A percentile compares a stretch with the other conserved stretches of the same genome.
Conservation (phyloP, 768 basidiomycete species). For the Heimioporus sp. region DNA sequence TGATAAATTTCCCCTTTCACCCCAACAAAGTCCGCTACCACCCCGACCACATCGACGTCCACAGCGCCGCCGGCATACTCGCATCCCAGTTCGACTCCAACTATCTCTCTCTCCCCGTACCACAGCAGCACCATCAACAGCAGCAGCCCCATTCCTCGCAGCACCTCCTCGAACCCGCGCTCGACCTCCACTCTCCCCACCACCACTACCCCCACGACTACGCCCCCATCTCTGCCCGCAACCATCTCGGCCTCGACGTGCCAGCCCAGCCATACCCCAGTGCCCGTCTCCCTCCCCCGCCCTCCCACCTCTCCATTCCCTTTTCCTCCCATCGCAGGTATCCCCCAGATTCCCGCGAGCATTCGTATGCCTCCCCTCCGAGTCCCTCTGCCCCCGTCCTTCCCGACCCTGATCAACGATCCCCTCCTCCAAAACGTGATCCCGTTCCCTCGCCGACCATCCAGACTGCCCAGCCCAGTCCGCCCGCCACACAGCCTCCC, state of each 20-base stretch:
- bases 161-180: slow-evolving; percentile 45
- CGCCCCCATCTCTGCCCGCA: slow-evolving; percentile 41
- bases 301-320: slow-evolving; percentile 17
- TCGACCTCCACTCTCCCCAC: slow-evolving; percentile 42
- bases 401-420: slow-evolving; percentile 26
- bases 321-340: slow-evolving; percentile 32
- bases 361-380: slow-evolving; percentile 34
- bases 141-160: slow-evolving; percentile 10
- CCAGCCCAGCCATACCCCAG: slow-evolving; percentile 39
- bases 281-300: slow-evolving; percentile 41
- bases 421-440: slow-evolving; percentile 44
- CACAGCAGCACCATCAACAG: slow-evolving; percentile 32
- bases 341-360: slow-evolving; percentile 38
- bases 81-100: slow-evolving; percentile 52
- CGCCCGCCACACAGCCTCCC: slow-evolving; percentile 21
- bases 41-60: slow-evolving; percentile 41
- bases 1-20: slow-evolving; percentile 23
- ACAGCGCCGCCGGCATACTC: slow-evolving; percentile 47
- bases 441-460: slow-evolving; percentile 36
- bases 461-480: slow-evolving; percentile 10
- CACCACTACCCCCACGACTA: slow-evolving; percentile 41
- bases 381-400: slow-evolving; percentile 19
- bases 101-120: slow-evolving; percentile 35
- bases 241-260: slow-evolving; percentile 45
- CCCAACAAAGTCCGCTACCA: slow-evolving; percentile 73